Evolutionary conservation across 768 basidiomycete genomes (phyloP), one percentile per base, ranked within the genome.

Genomic region (Pleurotus giganteus): DNA sequence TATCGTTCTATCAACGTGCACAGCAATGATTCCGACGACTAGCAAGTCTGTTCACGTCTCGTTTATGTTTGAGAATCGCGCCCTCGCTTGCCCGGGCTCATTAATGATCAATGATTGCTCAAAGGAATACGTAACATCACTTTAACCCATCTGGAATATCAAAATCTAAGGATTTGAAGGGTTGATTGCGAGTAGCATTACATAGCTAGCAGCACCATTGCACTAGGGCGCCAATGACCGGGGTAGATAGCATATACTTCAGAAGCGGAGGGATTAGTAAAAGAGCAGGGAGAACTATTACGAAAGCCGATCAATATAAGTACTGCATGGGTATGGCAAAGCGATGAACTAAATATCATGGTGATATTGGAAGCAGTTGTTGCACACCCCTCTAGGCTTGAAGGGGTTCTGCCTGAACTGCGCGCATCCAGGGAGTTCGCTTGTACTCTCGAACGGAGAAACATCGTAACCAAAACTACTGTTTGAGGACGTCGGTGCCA

Each of bases 321-420:
- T 19, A 19, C 12, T 41, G n/a, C 13, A 36, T n/a, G n/a, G n/a
- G 15, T 34, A 34, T 34, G 32, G 15, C 15, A 7, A 34, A 7
- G n/a, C 41, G 41, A 15, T 51, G 21, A 36, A 21, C 19, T 51
- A 51, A 13, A 51, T 23, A 13, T 37, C 49, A 19, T 51, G 49
- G 61, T 85, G 83, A 63, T 74, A 70, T 68, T 82, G 77, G 61
- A 82, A 81, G 66, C 87, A 90, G 59, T 82, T 84, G 58, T 74
- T 83, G 67, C 87, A 88, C 70, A 82, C 74, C 5, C 85, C 85
- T 63, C 77, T 76, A 43, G 76, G 72, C 69, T 88, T 84, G 71
- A 84, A 84, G 39, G 82, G 82, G 64, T 84, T 83, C 69, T 88
- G 85, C 62, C 79, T 80, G 67, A 88, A 87, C 43, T 77, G 73